Base-by-base conservation (phyloP, 1,284 basidiomycete genomes). In the Phellopilus nigrolimitatus region DNA sequence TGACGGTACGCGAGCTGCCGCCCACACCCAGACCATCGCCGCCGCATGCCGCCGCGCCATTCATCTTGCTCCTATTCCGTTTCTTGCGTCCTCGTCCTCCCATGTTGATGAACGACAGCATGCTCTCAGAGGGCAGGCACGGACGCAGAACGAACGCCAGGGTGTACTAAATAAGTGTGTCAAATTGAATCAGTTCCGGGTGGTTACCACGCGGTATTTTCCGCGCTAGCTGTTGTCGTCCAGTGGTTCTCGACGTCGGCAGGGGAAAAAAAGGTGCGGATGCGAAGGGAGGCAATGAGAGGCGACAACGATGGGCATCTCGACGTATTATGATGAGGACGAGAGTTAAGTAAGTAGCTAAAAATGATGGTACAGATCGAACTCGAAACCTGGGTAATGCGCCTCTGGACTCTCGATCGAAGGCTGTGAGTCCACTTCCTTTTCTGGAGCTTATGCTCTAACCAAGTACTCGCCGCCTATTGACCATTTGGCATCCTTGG, bases 61-160 rank as follows among this genome's bases (percentile, higher is more conserved):
- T 25, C 40, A 21, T 41, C 24, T 43, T 48, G 27, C 33, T 38
- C 19, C 49, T 30, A 13, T 27, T 30, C 7, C 54, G 45, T 33
- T 56, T 51, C 25, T 52, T 56, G 42, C 54, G 47, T 13, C 37
- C 24, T 15, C n/a, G n/a, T n/a, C n/a, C n/a, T n/a, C 53, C 54
- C 49, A 56, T 51, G 27, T 49, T 56, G 25, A 56, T 56, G 54
- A 56, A 56, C 15, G 54, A 56, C 22, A 56, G 34, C 54, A 56
- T 56, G 13, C 28, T 47, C 15, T 25, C 13, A 5, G 53, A 34
- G 12, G 49, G 49, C 22, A 31, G 33, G 33, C 49, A 56, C 17
- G 49, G 40, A 36, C 51, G 30, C 22, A 44, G 36, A 41, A 30
- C 40, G 10, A 38, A 51, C 22, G 53, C 53, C 53, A 55, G 53